These are phyloP conservation scores for Skeletonema menzelii DNA, from an alignment of 108 stramenopile genomes.

Conservation along the genomic window DNA sequence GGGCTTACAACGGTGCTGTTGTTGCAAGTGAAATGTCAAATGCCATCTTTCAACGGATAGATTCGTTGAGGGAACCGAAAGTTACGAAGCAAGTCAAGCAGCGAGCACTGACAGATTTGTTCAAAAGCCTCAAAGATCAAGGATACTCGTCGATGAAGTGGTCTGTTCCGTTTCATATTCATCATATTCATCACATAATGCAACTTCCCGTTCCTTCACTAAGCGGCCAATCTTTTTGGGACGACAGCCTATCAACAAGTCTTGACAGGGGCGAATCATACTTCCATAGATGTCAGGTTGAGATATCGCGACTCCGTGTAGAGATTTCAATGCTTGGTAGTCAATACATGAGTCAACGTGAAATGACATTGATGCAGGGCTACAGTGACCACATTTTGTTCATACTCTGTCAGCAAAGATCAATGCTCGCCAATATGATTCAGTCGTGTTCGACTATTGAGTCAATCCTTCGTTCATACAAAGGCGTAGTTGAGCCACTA, in stretches of 20 bases:
- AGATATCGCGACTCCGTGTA: slow-evolving; percentile 59
- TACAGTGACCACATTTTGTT: slow-evolving; percentile 63
- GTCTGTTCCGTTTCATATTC: slow-evolving; percentile 63
- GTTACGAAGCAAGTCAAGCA: slow-evolving; percentile 90
- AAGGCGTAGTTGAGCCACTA: slow-evolving; percentile 29
- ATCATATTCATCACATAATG: slow-evolving; percentile 60
- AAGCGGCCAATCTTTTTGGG: neutral
- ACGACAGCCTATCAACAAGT: neutral
- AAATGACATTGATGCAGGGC: slow-evolving; percentile 72
- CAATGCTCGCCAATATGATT: slow-evolving; percentile 36
- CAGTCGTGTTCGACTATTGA: slow-evolving; percentile 29
- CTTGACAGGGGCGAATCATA: slow-evolving; percentile 67
- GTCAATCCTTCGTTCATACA: slow-evolving; percentile 22
- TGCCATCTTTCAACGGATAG: slow-evolving; percentile 86
- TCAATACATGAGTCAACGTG: slow-evolving; percentile 72
- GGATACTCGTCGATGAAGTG: slow-evolving; percentile 77
- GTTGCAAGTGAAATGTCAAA: slow-evolving; percentile 57
- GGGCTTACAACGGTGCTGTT: slow-evolving; percentile 45
- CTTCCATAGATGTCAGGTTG: slow-evolving; percentile 62
- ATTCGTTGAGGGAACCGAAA: slow-evolving; percentile 65
- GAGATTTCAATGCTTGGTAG: slow-evolving; percentile 76
- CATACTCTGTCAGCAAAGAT: slow-evolving; percentile 59
- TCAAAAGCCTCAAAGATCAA: slow-evolving; percentile 78
- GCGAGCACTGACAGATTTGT: slow-evolving; percentile 88
- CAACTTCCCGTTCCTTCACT: slow-evolving; percentile 63